A percentile compares a stretch with the other conserved stretches of the same genome.
Evolutionary conservation across 2,329 filamentous ascomycete species (phyloP).

Genomic region (Cytospora mali): DNA sequence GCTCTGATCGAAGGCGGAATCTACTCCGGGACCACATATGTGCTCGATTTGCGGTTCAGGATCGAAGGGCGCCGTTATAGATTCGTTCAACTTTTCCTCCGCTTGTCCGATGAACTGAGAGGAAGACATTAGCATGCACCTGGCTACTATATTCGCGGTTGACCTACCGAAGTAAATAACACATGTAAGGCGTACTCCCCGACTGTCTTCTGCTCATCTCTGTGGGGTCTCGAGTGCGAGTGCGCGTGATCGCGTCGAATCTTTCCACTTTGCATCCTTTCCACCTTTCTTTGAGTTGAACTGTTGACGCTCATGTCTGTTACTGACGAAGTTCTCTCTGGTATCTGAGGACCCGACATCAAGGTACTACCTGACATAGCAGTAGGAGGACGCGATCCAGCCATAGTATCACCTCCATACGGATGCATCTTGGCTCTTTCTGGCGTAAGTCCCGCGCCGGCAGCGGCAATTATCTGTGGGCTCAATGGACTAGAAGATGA

Average conservation of each 20-base stretch:
- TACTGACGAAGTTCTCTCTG: slow-evolving; percentile 51
- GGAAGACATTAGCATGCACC: slow-evolving; percentile 37
- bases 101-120: slow-evolving; percentile 85
- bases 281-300: slow-evolving; percentile 54
- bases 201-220: slow-evolving; percentile 86
- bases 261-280: slow-evolving; percentile 66
- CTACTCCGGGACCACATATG: slow-evolving; percentile 87
- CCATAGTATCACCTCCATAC: slow-evolving; percentile 45
- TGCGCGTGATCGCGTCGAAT: slow-evolving; percentile 72
- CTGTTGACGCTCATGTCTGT: slow-evolving; percentile 48
- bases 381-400: slow-evolving; percentile 48
- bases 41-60: slow-evolving; percentile 83
- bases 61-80: slow-evolving; percentile 77
- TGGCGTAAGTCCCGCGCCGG: slow-evolving; percentile 56
- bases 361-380: slow-evolving; percentile 48
- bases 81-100: slow-evolving; percentile 93
- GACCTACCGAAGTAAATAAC: slow-evolving; percentile 82
- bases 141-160: slow-evolving; percentile 11
- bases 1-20: slow-evolving; percentile 89
- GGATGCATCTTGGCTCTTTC: slow-evolving; percentile 56
- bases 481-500: slow-evolving; percentile 82
- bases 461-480: slow-evolving; percentile 79
- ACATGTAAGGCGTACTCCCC: slow-evolving; percentile 97
- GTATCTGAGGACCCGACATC: slow-evolving; percentile 33
- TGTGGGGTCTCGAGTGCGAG: slow-evolving; percentile 72